phyloP scores from a whole-genome alignment of 1,284 basidiomycete species.

The Heterobasidion irregulare region DNA sequence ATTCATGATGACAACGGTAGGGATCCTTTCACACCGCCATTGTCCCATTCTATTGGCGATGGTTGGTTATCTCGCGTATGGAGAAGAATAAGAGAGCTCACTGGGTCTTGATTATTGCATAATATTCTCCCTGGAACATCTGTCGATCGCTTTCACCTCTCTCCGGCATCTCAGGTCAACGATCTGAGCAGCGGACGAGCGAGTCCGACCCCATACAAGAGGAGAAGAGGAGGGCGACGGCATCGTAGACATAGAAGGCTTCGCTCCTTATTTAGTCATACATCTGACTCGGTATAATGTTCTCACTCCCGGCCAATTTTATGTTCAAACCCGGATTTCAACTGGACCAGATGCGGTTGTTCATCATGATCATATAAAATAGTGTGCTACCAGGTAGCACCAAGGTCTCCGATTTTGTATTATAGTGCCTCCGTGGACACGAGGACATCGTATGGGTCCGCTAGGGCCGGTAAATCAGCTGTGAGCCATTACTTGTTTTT shows the following conservation, averaged over 20 bases:
- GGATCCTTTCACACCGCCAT: constrained; percentile 51
- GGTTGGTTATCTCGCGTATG: constrained; percentile 63
- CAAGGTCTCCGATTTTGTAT: too few relatives aligned
- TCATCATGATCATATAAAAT: too few relatives aligned
- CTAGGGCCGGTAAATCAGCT: neutral
- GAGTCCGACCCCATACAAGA: neutral
- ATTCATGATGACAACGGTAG: constrained; percentile 61
- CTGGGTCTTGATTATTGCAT: constrained; percentile 57
- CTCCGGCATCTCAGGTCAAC: constrained; percentile 1
- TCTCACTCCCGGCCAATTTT: too few relatives aligned
- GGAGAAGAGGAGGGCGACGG: constrained; percentile 13
- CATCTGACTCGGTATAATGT: neutral
- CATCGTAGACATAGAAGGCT: constrained; percentile 3
- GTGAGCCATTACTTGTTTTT: neutral
- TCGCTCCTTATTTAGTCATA: neutral
- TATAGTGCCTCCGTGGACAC: too few relatives aligned
- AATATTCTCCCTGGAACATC: constrained; percentile 25
- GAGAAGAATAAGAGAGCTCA: constrained; percentile 59
- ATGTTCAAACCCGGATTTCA: too few relatives aligned
- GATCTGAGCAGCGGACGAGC: constrained; percentile 5
- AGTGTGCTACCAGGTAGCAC: too few relatives aligned
- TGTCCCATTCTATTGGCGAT: constrained; percentile 38
- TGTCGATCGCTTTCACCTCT: constrained; percentile 17
- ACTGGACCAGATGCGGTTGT: neutral
- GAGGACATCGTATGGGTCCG: neutral